A percentile compares a stretch with the other conserved stretches of the same genome.
These are phyloP conservation scores for Bolboschoenus planiculmis DNA, from an alignment of 176 grass and related monocot species.

Conservation along the genomic window DNA sequence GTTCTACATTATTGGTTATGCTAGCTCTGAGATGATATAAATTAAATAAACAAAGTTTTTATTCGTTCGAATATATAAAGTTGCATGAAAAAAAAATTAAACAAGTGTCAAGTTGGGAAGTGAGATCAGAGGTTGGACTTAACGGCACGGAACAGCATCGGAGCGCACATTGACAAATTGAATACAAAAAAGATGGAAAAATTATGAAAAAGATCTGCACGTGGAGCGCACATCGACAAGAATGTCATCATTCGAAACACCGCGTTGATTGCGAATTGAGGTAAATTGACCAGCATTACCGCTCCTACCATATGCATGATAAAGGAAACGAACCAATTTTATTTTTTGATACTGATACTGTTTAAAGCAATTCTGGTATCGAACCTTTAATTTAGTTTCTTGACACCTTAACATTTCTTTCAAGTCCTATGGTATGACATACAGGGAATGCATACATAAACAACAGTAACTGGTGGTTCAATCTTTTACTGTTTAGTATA, in stretches of 20 bases:
- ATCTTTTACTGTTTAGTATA: neutral
- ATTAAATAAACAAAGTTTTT: neutral
- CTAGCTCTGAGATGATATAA: neutral
- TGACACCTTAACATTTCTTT: neutral
- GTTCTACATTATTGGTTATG: neutral
- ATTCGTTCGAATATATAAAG: conserved; percentile 18
- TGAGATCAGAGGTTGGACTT: conserved; percentile 19
- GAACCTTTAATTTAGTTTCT: neutral
- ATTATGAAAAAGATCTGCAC: conserved; percentile 34
- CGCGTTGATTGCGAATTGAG: neutral
- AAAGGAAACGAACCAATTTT: neutral
- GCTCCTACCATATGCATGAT: neutral
- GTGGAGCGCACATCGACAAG: neutral
- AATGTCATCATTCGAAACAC: neutral
- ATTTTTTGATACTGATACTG: neutral
- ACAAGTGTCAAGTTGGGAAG: conserved; percentile 58
- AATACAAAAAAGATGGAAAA: neutral
- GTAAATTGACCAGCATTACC: neutral
- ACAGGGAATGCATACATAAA: too few species aligned
- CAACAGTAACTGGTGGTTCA: neutral
- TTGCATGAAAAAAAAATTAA: neutral
- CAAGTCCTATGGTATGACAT: neutral
- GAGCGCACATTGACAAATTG: neutral
- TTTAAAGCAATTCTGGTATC: neutral
- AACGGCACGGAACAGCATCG: neutral